Evolutionary conservation across 202 grass and related monocot genomes (phyloP).

Genomic region (Zoysia matrella): DNA sequence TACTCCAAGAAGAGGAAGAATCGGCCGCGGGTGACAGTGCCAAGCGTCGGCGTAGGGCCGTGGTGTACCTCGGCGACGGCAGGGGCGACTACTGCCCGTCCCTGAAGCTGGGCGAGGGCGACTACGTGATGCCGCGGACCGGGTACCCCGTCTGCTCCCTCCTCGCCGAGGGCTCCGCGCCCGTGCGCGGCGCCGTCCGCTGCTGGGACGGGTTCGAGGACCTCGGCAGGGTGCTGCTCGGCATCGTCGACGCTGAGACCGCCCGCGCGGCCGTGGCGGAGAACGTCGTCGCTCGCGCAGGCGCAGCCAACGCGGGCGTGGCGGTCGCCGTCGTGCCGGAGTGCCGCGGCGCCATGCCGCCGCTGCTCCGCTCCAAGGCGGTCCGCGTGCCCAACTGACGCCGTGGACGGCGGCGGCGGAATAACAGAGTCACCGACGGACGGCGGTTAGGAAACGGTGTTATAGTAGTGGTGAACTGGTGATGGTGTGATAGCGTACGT

Average conservation of each 20-base stretch:
- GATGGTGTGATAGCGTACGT: too few species aligned
- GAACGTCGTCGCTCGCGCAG: background rate
- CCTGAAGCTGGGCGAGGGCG: slow-evolving; percentile 55
- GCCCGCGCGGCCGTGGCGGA: background rate
- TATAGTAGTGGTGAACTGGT: too few species aligned
- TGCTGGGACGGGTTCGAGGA: slow-evolving; percentile 57
- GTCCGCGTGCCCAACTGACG: slow-evolving; percentile 59
- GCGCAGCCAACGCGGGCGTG: too few species aligned
- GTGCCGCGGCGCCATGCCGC: background rate
- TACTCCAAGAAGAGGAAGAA: slow-evolving; percentile 5
- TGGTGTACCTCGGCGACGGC: slow-evolving; percentile 82
- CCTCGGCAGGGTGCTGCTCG: slow-evolving; percentile 58
- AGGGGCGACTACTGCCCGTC: slow-evolving; percentile 78
- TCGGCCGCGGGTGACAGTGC: background rate
- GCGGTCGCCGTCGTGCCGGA: background rate
- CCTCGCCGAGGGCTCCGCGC: slow-evolving; percentile 33
- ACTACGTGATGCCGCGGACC: slow-evolving; percentile 76
- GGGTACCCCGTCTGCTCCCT: slow-evolving; percentile 75
- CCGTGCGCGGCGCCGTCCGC: slow-evolving; percentile 44
- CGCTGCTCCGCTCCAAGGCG: slow-evolving; percentile 47
- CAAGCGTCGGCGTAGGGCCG: slow-evolving; percentile 33
- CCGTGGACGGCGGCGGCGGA: too few species aligned
- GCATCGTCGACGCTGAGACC: slow-evolving; percentile 35
- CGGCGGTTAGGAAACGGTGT: too few species aligned
- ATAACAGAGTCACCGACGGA: too few species aligned